These are phyloP conservation scores for Colletotrichum sojae DNA, from an alignment of 2,329 filamentous ascomycete genomes.

Conservation along the genomic window DNA sequence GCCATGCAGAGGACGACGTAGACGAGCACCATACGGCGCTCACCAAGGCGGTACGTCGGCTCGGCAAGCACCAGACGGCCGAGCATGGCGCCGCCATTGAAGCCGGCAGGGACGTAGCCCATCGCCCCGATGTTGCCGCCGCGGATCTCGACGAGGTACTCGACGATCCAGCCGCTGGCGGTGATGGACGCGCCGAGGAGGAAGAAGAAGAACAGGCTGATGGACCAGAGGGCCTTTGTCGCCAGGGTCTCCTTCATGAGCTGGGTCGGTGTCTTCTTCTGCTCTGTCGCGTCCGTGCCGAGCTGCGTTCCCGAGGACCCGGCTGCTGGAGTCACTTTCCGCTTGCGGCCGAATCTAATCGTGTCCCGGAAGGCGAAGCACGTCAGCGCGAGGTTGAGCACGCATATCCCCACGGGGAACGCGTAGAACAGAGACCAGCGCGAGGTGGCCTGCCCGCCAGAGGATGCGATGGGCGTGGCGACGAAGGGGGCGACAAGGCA, in stretches of 20 bases:
- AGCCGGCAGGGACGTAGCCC: constrained; percentile 74
- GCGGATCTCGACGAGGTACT: constrained; percentile 74
- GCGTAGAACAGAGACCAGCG: constrained; percentile 71
- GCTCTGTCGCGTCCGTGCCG: not conserved
- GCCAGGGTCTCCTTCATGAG: constrained; percentile 62
- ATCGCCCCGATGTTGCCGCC: constrained; percentile 68
- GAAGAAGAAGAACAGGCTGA: constrained; percentile 76
- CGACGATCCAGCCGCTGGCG: constrained; percentile 74
- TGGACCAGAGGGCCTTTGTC: constrained; percentile 66
- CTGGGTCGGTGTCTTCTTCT: constrained; percentile 51
- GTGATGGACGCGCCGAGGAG: constrained; percentile 70
- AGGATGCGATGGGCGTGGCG: constrained; percentile 64
- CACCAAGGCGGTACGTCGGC: constrained; percentile 71
- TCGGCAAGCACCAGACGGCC: constrained; percentile 71
- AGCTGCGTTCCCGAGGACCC: constrained; percentile 43
- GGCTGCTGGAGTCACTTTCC: not conserved
- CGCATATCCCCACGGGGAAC: constrained; percentile 66
- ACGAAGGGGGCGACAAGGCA: constrained; percentile 71
- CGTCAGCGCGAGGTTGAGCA: constrained; percentile 64
- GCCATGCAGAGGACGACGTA: constrained; percentile 67
- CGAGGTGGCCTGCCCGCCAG: constrained; percentile 44
- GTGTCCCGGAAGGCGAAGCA: constrained; percentile 65
- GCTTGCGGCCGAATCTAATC: constrained; percentile 47
- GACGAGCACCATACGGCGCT: constrained; percentile 69
- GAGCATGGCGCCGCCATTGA: constrained; percentile 70